Evolutionary conservation across 306 rosid genomes (phyloP).

Genomic region (Malus orientalis): DNA sequence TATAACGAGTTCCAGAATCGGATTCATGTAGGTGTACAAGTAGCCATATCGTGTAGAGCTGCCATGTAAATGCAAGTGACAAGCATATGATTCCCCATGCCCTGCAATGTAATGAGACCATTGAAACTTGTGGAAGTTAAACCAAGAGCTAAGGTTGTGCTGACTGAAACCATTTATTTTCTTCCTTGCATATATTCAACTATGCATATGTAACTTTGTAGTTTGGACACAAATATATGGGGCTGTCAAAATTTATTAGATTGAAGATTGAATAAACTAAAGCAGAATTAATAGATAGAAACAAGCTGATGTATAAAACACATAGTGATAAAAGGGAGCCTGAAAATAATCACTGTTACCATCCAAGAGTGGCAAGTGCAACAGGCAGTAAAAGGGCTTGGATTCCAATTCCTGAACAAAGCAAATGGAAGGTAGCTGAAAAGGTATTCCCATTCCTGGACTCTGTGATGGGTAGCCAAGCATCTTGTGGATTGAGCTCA

Average conservation of each 20-base stretch:
- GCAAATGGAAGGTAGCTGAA: slow-evolving; percentile 52
- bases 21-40: slow-evolving; percentile 51
- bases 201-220: neutral
- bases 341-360: slow-evolving; percentile 19
- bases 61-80: slow-evolving; percentile 48
- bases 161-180: neutral
- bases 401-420: slow-evolving; percentile 58
- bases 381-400: slow-evolving; percentile 63
- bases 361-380: slow-evolving; percentile 56
- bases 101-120: slow-evolving; percentile 48
- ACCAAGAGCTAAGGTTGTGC: neutral
- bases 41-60: slow-evolving; percentile 55
- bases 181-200: neutral
- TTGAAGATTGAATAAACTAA: no score
- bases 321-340: no score
- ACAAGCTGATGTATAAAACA: neutral
- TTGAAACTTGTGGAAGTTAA: neutral
- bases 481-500: slow-evolving; percentile 54
- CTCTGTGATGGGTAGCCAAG: slow-evolving; percentile 66
- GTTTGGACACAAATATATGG: no score
- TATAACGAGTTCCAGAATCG: slow-evolving; percentile 38
- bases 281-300: neutral
- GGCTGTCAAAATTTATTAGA: no score
- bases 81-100: slow-evolving; percentile 52
- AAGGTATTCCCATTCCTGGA: slow-evolving; percentile 54